These are phyloP conservation scores for Brassica rapa DNA, from an alignment of 345 rosid genomes.

Conservation along the genomic window DNA sequence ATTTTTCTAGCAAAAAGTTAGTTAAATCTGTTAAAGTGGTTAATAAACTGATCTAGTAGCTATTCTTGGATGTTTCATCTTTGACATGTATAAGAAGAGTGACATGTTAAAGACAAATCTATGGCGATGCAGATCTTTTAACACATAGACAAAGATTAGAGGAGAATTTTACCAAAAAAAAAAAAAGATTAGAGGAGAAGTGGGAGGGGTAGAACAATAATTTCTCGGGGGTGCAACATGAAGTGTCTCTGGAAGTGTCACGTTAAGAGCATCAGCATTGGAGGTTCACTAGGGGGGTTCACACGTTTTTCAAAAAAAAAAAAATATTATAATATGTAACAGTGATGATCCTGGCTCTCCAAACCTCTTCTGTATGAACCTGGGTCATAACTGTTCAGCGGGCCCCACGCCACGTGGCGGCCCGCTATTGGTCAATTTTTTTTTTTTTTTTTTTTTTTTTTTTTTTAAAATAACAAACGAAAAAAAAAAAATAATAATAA, in stretches of 20 bases:
- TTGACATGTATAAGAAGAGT: background rate
- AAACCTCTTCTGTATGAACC: too few relatives aligned
- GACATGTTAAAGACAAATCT: background rate
- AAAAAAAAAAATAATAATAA: too few relatives aligned
- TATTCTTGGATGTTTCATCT: background rate
- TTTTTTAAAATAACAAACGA: too few relatives aligned
- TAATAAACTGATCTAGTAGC: background rate
- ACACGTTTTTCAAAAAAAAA: too few relatives aligned
- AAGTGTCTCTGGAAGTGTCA: conserved; percentile 26
- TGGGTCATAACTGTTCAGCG: too few relatives aligned
- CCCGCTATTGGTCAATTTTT: too few relatives aligned
- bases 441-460: too few relatives aligned
- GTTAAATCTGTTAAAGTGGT: background rate
- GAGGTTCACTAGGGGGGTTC: too few relatives aligned
- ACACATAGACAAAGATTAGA: background rate
- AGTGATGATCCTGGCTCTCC: too few relatives aligned
- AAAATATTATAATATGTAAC: too few relatives aligned
- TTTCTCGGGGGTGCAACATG: background rate
- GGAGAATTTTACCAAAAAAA: background rate
- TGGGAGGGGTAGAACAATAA: conserved; percentile 37
- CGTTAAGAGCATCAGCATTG: too few relatives aligned
- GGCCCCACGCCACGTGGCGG: too few relatives aligned
- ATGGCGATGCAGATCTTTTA: background rate
- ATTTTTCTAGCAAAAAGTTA: background rate
- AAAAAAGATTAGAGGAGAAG: background rate